phyloP scores from a whole-genome alignment of 306 rosid genomes.

The Cucurbita argyrosperma region DNA sequence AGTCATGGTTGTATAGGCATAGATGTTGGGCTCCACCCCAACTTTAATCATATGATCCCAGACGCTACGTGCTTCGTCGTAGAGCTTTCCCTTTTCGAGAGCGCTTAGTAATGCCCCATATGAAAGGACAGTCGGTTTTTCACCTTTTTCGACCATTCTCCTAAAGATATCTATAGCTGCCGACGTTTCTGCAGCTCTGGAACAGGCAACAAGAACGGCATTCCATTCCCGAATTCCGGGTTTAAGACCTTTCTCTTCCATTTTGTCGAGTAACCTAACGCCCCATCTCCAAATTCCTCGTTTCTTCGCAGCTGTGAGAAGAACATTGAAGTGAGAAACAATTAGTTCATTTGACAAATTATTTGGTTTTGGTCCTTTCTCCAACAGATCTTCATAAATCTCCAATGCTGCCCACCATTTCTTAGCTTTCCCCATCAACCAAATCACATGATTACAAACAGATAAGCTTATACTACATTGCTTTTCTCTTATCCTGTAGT shows the following conservation, averaged over 20 bases:
- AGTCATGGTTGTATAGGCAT: slow-evolving; percentile 82
- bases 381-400: slow-evolving; percentile 78
- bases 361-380: slow-evolving; percentile 86
- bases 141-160: slow-evolving; percentile 93
- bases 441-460: slow-evolving; percentile 80
- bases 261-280: slow-evolving; percentile 76
- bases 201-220: slow-evolving; percentile 84
- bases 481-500: slow-evolving; percentile 49
- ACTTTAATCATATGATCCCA: slow-evolving; percentile 87
- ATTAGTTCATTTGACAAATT: slow-evolving; percentile 69
- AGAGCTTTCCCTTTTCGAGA: slow-evolving; percentile 83
- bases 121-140: slow-evolving; percentile 72
- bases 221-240: slow-evolving; percentile 87
- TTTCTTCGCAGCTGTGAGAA: slow-evolving; percentile 62
- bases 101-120: slow-evolving; percentile 92
- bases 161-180: slow-evolving; percentile 63
- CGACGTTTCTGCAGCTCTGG: slow-evolving; percentile 77
- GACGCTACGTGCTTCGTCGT: slow-evolving; percentile 66
- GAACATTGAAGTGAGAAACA: slow-evolving; percentile 64
- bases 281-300: slow-evolving; percentile 93
- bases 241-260: slow-evolving; percentile 89
- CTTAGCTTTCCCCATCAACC: slow-evolving; percentile 93
- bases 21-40: slow-evolving; percentile 60
- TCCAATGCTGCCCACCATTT: slow-evolving; percentile 98
- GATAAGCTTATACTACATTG: slow-evolving; percentile 52